Percentiles rank a stretch among this genome's conserved stretches.
These are phyloP conservation scores for Panaeolus papilionaceus DNA, from an alignment of 768 basidiomycete genomes.

Conservation along the genomic window DNA sequence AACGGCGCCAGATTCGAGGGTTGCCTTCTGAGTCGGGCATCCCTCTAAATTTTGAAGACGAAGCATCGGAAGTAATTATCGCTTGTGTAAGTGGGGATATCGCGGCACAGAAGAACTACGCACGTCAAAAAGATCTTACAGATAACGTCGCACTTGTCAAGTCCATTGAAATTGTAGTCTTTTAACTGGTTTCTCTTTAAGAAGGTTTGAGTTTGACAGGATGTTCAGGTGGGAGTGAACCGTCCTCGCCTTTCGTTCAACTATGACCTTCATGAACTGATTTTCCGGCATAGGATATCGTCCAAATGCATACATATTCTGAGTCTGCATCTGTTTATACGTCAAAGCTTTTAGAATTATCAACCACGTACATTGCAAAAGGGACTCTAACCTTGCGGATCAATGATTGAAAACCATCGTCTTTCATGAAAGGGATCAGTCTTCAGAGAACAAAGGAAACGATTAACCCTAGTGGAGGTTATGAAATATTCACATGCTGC, in stretches of 20 bases:
- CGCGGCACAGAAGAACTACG: not conserved
- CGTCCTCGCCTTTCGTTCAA: constrained; percentile 30
- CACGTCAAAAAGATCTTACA: constrained; percentile 24
- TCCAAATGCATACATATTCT: constrained; percentile 22
- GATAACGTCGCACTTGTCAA: constrained; percentile 28
- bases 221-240: not conserved
- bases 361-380: not conserved
- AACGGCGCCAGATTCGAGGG: constrained; percentile 36
- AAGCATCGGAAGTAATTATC: constrained; percentile 19
- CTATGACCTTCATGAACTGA: constrained; percentile 32
- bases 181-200: constrained; percentile 21
- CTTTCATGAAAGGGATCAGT: constrained; percentile 14
- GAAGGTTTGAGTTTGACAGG: not conserved
- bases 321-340: constrained; percentile 27
- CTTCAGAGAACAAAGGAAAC: not conserved
- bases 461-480: no score
- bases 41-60: constrained; percentile 8
- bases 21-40: constrained; percentile 27
- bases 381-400: constrained; percentile 24
- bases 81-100: not conserved
- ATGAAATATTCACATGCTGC: not conserved
- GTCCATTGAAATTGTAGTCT: constrained; percentile 21
- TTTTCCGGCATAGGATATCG: constrained; percentile 25
- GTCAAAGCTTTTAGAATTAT: not conserved
- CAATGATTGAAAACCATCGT: constrained; percentile 27